A percentile compares a stretch with the other conserved stretches of the same genome.
phyloP scores from a whole-genome alignment of 805 yeast species.

The Citeromyces matritensis region DNA sequence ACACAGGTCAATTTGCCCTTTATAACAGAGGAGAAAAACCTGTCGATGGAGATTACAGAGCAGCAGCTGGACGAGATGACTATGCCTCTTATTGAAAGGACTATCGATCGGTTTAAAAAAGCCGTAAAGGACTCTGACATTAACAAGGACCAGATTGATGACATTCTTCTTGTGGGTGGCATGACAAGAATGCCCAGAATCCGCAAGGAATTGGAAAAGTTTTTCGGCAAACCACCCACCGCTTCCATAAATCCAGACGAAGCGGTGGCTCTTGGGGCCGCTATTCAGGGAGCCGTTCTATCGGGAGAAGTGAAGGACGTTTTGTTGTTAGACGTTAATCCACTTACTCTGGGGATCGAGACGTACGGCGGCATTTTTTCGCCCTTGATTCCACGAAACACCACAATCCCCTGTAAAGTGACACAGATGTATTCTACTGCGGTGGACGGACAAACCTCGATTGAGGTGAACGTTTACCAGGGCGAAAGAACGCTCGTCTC shows the following conservation, averaged over 20 bases:
- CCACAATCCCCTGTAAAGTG: slow-evolving; percentile 89
- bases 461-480: slow-evolving; percentile 93
- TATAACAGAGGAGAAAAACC: slow-evolving; percentile 37
- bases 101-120: slow-evolving; percentile 65
- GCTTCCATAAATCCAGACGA: slow-evolving; percentile 92
- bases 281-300: slow-evolving; percentile 92
- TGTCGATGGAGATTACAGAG: slow-evolving; percentile 29
- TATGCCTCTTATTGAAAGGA: slow-evolving; percentile 47
- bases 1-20: slow-evolving; percentile 75
- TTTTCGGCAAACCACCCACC: slow-evolving; percentile 75
- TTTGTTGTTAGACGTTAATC: slow-evolving; percentile 77
- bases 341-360: slow-evolving; percentile 85
- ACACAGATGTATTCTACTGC: slow-evolving; percentile 91
- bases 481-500: slow-evolving; percentile 94
- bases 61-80: slow-evolving; percentile 34
- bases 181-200: slow-evolving; percentile 91
- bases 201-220: slow-evolving; percentile 54
- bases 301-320: slow-evolving; percentile 94
- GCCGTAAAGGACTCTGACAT: slow-evolving; percentile 73
- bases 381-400: slow-evolving; percentile 73
- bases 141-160: slow-evolving; percentile 50
- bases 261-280: slow-evolving; percentile 94
- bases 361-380: slow-evolving; percentile 96
- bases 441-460: slow-evolving; percentile 88
- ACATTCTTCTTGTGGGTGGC: slow-evolving; percentile 80